These are phyloP conservation scores for Curvularia lunata DNA, from an alignment of 2,329 filamentous ascomycete species.

Conservation along the genomic window DNA sequence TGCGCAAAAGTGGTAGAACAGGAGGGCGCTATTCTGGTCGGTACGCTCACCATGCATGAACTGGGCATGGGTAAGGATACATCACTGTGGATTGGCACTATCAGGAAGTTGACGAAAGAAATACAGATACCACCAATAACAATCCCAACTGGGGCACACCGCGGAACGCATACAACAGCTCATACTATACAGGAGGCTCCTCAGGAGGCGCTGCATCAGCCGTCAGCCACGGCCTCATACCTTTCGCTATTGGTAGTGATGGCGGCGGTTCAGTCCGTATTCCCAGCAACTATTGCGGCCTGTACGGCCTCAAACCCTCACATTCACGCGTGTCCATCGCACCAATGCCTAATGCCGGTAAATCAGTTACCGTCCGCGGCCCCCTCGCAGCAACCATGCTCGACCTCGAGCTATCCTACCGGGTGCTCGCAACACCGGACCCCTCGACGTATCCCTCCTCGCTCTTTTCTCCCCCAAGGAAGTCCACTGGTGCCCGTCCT, in stretches of 20 bases:
- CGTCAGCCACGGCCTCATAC: slow-evolving; percentile 72
- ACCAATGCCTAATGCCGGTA: slow-evolving; percentile 65
- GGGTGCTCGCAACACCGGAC: slow-evolving; percentile 76
- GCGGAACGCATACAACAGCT: slow-evolving; percentile 75
- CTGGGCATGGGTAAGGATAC: slow-evolving; percentile 67
- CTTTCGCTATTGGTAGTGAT: slow-evolving; percentile 74
- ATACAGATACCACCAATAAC: slow-evolving; percentile 77
- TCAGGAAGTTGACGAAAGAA: background rate
- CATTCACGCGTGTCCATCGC: slow-evolving; percentile 70
- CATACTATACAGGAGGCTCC: slow-evolving; percentile 81
- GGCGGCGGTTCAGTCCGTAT: slow-evolving; percentile 78
- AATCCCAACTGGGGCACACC: slow-evolving; percentile 78
- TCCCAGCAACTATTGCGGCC: slow-evolving; percentile 75
- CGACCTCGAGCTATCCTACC: slow-evolving; percentile 83
- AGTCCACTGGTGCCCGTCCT: slow-evolving; percentile 49
- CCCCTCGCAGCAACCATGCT: slow-evolving; percentile 78
- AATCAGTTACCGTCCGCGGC: slow-evolving; percentile 71
- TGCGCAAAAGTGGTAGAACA: slow-evolving; percentile 74
- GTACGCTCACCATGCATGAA: slow-evolving; percentile 82
- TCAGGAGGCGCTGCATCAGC: slow-evolving; percentile 78
- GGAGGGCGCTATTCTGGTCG: slow-evolving; percentile 75
- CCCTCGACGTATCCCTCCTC: slow-evolving; percentile 65
- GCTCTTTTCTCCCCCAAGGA: slow-evolving; percentile 65
- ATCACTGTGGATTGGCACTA: background rate
- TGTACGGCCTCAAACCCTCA: slow-evolving; percentile 81